Percentiles rank a stretch among this genome's conserved stretches.
These are phyloP conservation scores for Eucalyptus marginata DNA, from an alignment of 345 rosid species.

Conservation along the genomic window DNA sequence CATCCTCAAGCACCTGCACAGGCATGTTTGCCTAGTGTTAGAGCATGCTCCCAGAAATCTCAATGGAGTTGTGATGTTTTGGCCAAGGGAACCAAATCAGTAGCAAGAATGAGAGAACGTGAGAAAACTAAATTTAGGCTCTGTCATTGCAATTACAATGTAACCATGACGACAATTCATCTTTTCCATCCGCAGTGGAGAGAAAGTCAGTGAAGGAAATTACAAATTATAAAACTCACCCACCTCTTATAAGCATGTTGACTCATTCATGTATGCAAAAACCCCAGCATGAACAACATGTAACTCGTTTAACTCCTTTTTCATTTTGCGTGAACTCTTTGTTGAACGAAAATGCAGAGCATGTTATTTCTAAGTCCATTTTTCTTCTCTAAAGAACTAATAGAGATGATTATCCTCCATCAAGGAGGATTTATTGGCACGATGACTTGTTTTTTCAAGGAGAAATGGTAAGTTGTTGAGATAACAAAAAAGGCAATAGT, in stretches of 20 bases:
- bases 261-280: not conserved
- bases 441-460: not conserved
- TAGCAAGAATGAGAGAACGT: not conserved
- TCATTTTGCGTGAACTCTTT: not conserved
- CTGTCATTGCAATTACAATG: not conserved
- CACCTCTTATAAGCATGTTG: not conserved
- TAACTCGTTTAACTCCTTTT: not conserved
- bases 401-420: not conserved
- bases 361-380: not conserved
- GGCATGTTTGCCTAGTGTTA: not conserved
- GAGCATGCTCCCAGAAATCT: not conserved
- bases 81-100: not conserved
- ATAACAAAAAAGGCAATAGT: not conserved
- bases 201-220: not conserved
- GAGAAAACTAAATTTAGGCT: not conserved
- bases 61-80: not conserved
- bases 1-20: constrained; percentile 81
- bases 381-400: not conserved
- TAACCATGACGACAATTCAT: not conserved
- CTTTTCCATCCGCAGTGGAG: not conserved
- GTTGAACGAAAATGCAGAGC: not conserved
- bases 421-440: not conserved
- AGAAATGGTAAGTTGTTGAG: not conserved
- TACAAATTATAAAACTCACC: not conserved
- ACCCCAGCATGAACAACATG: not conserved